Base-by-base conservation (phyloP, 352 stramenopile species). In the Phytophthora sojae region DNA sequence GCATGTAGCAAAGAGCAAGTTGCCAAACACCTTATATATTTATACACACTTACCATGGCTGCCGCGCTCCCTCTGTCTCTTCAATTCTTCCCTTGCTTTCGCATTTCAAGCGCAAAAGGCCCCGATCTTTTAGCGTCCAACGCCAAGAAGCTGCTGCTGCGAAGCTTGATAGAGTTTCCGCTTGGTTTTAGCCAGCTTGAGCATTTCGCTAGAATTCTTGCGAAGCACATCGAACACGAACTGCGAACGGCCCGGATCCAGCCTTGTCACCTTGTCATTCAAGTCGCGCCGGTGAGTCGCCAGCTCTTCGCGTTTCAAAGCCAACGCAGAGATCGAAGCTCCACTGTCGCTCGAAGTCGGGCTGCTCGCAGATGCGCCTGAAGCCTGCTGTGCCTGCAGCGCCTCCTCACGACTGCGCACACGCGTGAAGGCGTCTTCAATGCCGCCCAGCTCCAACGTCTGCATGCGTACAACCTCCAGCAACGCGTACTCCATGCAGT, bases 391-490 rank as follows among this genome's bases (percentile, higher is more conserved):
- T 23, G 67, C 49, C 19, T 83, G 54, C 2, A 92, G 66, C 25
- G 73, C 70, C 23, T 89, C 75, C 65, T 92, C 86, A 25, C 83
- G 85, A 61, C 66, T 32, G 0, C 75, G 77, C 19, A 96, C 63
- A 21, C 88, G 85, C 23, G 65, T 57, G 64, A 94, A 96, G 4
- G 82, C 80, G 53, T 92, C 83, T 62, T 96, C 88, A 39, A 96
- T 91, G 12, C 82, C 83, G 2, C 83, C 85, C 12, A 96, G 59
- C 26, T 94, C 81, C 21, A 94, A 71, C 51, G 82, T 92, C 70
- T 94, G 86, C 88, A 94, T 96, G 56, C 88, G 85, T 8, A 92
- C 84, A 51, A 91, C 75, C 61, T 96, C 88, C 19, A 93, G 65
- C 37, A 94, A 61, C 14, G 88, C 88, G 54, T 94, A 94, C 65